Evolutionary conservation across 345 rosid genomes (phyloP).

Genomic region (Dipteronia sinensis): DNA sequence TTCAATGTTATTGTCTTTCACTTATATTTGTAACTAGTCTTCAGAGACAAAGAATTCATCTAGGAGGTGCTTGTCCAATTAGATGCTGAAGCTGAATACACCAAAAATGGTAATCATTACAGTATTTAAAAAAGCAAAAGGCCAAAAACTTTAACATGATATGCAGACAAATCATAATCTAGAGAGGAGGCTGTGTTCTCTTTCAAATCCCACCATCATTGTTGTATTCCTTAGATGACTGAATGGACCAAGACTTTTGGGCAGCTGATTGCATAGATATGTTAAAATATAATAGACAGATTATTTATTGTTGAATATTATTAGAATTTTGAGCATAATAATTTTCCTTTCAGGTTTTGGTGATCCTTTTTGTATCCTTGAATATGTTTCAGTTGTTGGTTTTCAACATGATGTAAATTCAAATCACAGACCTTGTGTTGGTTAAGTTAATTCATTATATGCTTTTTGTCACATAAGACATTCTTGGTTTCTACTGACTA

Average conservation of each 20-base stretch:
- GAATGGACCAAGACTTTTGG: not conserved
- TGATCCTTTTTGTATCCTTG: not conserved
- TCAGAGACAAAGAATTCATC: not conserved
- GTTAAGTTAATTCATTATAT: not conserved
- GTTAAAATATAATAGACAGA: not conserved
- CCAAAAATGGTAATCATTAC: not conserved
- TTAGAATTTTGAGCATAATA: not conserved
- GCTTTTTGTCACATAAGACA: not conserved
- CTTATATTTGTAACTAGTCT: not conserved
- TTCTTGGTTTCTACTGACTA: conserved; percentile 7
- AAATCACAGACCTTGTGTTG: not conserved
- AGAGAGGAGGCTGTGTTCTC: not conserved
- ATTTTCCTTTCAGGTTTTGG: not conserved
- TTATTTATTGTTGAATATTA: not conserved
- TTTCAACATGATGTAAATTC: not conserved
- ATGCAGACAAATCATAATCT: not conserved
- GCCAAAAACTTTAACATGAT: not conserved
- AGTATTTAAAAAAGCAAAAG: not conserved
- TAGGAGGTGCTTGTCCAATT: conserved; percentile 11
- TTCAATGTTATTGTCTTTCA: not conserved
- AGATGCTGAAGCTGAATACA: not conserved
- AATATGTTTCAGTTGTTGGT: not conserved
- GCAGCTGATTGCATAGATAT: not conserved
- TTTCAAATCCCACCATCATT: not conserved
- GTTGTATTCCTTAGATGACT: not conserved